Base-by-base conservation (phyloP, 257 asterid genomes). In the Echites panduratus region DNA sequence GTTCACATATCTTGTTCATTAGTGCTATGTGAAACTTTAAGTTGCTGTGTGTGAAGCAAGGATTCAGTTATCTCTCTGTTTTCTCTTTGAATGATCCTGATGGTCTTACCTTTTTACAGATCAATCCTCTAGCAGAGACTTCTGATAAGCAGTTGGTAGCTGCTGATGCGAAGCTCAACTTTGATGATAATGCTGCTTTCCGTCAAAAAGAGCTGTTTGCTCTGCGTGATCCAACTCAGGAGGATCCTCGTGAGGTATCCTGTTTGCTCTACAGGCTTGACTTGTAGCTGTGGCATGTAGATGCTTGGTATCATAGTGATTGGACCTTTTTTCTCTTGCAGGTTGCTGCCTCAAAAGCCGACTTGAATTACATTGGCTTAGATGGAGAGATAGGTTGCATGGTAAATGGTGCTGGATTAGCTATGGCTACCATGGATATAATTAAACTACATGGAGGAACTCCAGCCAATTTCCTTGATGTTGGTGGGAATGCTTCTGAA, bases 391-490 rank as follows among this genome's bases (percentile, higher is more conserved):
- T 95, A 54, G 99, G 99, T 75, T 95, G 99, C 82, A 95, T 95
- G 99, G 99, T 95, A 70, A 95, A 95, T 82, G 99, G 99, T 78
- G 99, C 99, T 84, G 99, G 99, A 65, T 84, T 95, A 79, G 99
- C 98, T 71, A 95, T 95, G 99, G 97, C 99, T 59, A 95, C 98
- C 26, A 95, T 95, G 99, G 99, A 95, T 78, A 95, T 95, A 57
- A 95, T 95, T 76, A 95, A 95, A 88, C 75, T 92, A 35, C 98
- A 92, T 68, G 99, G 99, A 70, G 99, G 99, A 77, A 95, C 99
- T 68, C 99, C 99, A 49, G 99, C 99, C 77, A 95, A 92, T 84
- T 95, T 95, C 80, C 98, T 95, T 72, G 99, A 95, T 84, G 99
- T 95, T 71, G 99, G 99, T 68, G 99, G 99, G 70, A 95, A 90